These are phyloP conservation scores for Hypoxylon sp. DNA, from an alignment of 2,329 filamentous ascomycete genomes.

Conservation along the genomic window DNA sequence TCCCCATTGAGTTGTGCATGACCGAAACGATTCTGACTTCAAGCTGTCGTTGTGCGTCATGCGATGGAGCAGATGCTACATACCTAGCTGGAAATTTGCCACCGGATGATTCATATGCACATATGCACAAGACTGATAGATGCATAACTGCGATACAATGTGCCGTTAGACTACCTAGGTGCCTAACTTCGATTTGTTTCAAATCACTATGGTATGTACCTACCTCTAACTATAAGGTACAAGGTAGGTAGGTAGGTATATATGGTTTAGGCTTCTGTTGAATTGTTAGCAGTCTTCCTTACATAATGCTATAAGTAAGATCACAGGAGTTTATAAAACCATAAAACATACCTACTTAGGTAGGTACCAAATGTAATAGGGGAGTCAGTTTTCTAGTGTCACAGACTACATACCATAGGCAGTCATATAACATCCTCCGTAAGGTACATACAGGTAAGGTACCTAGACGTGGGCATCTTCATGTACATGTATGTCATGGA, in stretches of 20 bases:
- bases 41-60: conserved; percentile 13
- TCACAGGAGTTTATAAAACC: too few relatives aligned
- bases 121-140: conserved; percentile 4
- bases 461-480: too few relatives aligned
- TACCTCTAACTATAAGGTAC: not conserved
- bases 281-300: not conserved
- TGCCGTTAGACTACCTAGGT: not conserved
- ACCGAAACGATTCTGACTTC: not conserved
- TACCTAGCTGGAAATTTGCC: not conserved
- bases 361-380: too few relatives aligned
- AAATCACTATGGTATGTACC: too few relatives aligned
- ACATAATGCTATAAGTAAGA: not conserved
- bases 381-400: not conserved
- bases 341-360: too few relatives aligned
- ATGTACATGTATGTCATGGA: too few relatives aligned
- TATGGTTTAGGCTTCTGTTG: not conserved
- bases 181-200: not conserved
- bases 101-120: conserved; percentile 19
- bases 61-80: conserved; percentile 1
- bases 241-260: too few relatives aligned
- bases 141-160: not conserved
- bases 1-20: not conserved
- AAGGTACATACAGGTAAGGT: too few relatives aligned
- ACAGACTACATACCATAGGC: not conserved
- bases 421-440: not conserved